These are phyloP conservation scores for Sporothrix sp. DNA, from an alignment of 2,329 filamentous ascomycete species.

Conservation along the genomic window DNA sequence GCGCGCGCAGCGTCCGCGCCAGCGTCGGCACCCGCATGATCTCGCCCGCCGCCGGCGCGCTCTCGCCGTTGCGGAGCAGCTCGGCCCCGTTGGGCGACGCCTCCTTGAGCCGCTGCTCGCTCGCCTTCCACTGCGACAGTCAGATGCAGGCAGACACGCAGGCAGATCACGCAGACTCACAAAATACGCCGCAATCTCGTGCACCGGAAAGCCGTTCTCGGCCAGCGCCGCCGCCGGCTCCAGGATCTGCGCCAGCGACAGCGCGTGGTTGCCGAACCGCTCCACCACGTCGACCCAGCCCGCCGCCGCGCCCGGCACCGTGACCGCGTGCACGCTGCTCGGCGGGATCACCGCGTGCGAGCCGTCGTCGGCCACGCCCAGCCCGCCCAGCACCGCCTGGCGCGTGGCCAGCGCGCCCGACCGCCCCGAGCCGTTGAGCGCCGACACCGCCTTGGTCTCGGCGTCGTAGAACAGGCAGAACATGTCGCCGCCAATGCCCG, in stretches of 20 bases:
- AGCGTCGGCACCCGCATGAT: conserved; percentile 79
- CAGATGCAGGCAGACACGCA: too few relatives aligned
- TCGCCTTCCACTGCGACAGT: too few relatives aligned
- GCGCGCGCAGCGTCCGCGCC: conserved; percentile 67
- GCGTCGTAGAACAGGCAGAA: conserved; percentile 92
- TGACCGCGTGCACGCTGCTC: conserved; percentile 68
- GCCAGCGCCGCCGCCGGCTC: conserved; percentile 74
- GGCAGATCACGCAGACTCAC: conserved; percentile 56
- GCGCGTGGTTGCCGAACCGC: conserved; percentile 78
- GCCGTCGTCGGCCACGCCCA: conserved; percentile 48
- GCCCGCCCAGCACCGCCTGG: conserved; percentile 56
- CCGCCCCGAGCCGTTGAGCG: conserved; percentile 89
- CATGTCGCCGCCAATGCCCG: conserved; percentile 94
- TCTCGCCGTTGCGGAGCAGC: conserved; percentile 72
- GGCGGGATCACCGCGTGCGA: conserved; percentile 47
- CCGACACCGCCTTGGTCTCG: conserved; percentile 67
- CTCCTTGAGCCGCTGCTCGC: too few relatives aligned
- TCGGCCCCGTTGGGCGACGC: conserved; percentile 82
- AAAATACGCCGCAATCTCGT: conserved; percentile 61
- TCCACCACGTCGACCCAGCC: conserved; percentile 89
- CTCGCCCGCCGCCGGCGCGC: conserved; percentile 71
- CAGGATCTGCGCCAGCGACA: conserved; percentile 68
- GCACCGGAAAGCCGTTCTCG: conserved; percentile 83
- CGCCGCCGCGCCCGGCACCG: conserved; percentile 80
- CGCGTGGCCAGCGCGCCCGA: conserved; percentile 60